Evolutionary conservation across 1,284 basidiomycete species (phyloP).

Genomic region (Vanrija sp.): DNA sequence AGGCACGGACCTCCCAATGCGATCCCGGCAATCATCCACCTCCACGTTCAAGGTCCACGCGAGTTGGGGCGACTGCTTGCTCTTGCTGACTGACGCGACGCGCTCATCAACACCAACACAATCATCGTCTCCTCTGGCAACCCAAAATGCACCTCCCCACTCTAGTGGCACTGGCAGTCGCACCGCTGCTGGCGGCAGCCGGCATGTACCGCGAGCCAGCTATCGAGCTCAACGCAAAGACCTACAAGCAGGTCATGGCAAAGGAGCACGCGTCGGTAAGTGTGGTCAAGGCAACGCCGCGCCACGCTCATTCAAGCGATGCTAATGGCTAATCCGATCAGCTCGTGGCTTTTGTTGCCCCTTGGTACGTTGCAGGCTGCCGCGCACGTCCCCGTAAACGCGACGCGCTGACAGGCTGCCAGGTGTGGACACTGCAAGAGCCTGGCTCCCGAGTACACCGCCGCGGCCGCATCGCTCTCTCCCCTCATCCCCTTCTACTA

Average conservation of each 20-base stretch:
- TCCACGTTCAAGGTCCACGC: too few species aligned
- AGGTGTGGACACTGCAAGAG: slow-evolving; percentile 69
- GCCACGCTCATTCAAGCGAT: not conserved
- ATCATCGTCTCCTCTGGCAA: not conserved
- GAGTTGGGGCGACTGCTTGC: too few species aligned
- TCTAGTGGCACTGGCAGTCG: not conserved
- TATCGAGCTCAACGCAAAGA: slow-evolving; percentile 68
- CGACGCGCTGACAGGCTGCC: not conserved
- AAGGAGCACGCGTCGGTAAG: slow-evolving; percentile 60
- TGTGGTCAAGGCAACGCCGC: not conserved
- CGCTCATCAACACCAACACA: too few species aligned
- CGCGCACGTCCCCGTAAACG: slow-evolving; percentile 39
- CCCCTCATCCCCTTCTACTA: slow-evolving; percentile 85
- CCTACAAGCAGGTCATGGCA: slow-evolving; percentile 70
- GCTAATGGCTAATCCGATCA: slow-evolving; percentile 17
- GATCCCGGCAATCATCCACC: too few species aligned
- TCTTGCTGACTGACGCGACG: too few species aligned
- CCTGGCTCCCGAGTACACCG: slow-evolving; percentile 78
- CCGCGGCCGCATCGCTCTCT: slow-evolving; percentile 71
- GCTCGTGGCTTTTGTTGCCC: slow-evolving; percentile 82
- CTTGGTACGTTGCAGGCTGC: slow-evolving; percentile 59
- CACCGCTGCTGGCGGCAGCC: slow-evolving; percentile 55
- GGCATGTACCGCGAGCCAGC: slow-evolving; percentile 71
- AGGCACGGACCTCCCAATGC: too few species aligned
- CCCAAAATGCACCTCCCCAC: slow-evolving; percentile 11